Base-by-base conservation (phyloP, 1,139 yeast genomes). In the Saccharomycopsis crataegensis region DNA sequence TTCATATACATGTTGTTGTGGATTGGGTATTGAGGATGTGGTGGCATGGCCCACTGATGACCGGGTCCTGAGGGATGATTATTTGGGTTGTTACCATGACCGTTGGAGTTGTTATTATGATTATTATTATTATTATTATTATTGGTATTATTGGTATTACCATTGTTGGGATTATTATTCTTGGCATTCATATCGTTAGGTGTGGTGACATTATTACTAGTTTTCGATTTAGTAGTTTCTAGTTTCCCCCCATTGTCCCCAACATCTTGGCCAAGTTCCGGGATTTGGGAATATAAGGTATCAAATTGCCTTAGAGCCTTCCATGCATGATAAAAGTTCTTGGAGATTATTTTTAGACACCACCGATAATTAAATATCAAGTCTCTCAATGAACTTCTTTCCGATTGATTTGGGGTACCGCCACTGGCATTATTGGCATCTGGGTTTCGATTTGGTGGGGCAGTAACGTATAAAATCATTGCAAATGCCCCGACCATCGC, bases 401-500 rank as follows among this genome's bases (percentile, higher is more conserved):
- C 96, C 55, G 81, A 88, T 22, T 75, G 67, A 3, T 77, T 67
- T 22, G 28, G 2, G 28, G 28, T 22, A 22, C 28, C 28, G 4
- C 28, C 28, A 22, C 4, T 4, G 4, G 28, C 28, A 22, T 22
- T 22, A 4, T 22, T 22, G 28, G 28, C 28, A 3, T 22, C 28
- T 22, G 28, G 28, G 4, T 22, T 22, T 22, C 28, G 28, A 22
- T 22, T 22, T 4, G 28, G 28, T 9, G 75, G 70, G 4, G 90
- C 71, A 0, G 91, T 82, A 37, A 82, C 80, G 62, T 76, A 86
- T 54, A 90, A 70, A 8, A 90, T 71, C 0, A 94, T 84, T 0
- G 96, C 95, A 74, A 90, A 90, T 0, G 93, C 80, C 2, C 96
- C 96, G 53, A 89, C 86, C 48, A 87, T 69, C 2, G 95, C 83